Evolutionary conservation across 2,329 filamentous ascomycete genomes (phyloP).

Genomic region (Scorias spongiosa): DNA sequence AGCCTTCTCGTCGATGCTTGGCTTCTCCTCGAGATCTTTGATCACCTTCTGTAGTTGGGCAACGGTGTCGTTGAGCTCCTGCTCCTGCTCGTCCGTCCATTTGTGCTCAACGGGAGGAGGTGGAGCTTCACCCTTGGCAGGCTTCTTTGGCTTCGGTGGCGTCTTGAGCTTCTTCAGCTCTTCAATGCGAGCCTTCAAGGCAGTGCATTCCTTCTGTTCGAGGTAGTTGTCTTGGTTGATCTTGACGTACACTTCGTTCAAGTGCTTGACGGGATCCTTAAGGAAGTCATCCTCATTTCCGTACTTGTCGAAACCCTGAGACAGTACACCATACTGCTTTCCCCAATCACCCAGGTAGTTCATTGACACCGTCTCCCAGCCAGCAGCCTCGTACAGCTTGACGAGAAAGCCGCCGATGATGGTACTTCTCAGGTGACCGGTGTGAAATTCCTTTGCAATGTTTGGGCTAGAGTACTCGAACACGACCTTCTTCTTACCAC

Average conservation of each 20-base stretch:
- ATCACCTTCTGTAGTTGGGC: conserved; percentile 33
- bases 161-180: conserved; percentile 26
- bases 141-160: conserved; percentile 24
- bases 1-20: conserved; percentile 57
- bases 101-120: conserved; percentile 11
- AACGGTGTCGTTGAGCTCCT: conserved; percentile 32
- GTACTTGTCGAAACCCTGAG: conserved; percentile 60
- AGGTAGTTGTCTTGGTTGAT: conserved; percentile 49
- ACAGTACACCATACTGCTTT: conserved; percentile 56
- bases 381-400: conserved; percentile 52
- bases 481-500: conserved; percentile 51
- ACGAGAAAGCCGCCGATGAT: conserved; percentile 61
- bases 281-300: conserved; percentile 57
- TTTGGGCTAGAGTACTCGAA: conserved; percentile 78
- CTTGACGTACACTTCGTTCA: conserved; percentile 68
- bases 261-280: conserved; percentile 63
- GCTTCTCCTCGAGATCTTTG: conserved; percentile 33
- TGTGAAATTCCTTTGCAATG: conserved; percentile 71
- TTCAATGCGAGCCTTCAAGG: conserved; percentile 26
- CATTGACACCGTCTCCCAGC: conserved; percentile 56
- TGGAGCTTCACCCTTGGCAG: conserved; percentile 31
- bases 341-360: conserved; percentile 74
- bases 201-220: conserved; percentile 52
- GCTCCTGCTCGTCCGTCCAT: conserved; percentile 30
- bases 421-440: conserved; percentile 59